Base-by-base conservation (phyloP, 2,329 filamentous ascomycete species). In the Botrytis elliptica region DNA sequence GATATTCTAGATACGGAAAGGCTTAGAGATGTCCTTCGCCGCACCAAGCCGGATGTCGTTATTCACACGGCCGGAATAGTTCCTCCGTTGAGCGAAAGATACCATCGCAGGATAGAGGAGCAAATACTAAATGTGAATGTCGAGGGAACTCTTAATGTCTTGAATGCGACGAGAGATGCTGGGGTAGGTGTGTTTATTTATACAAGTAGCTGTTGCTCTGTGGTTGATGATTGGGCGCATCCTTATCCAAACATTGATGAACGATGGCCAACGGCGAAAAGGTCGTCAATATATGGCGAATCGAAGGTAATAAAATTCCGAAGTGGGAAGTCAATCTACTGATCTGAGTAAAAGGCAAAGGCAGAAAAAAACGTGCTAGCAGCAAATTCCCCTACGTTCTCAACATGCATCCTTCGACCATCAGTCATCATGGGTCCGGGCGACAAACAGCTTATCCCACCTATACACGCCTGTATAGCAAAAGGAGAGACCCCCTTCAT, bases 381-480 rank as follows among this genome's bases (percentile, higher is more conserved):
- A 38, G 55, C 69, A 25, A 64, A 64, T 71, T 63, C 57, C 20
- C 9, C 59, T n/a, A 29, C 42, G 1, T 55, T 71, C 59, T 64
- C 42, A 46, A 55, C 59, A 49, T 71, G 69, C 49, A 55, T 71
- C 52, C 69, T 64, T 49, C 55, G 69, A n/a, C 69, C 59, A 25
- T 71, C 69, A 55, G 57, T 71, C n/a, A 57, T 71, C 38, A 71
- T 63, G 68, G 68, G 68, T 8, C 68, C 68, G 14, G 68, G 68
- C 38, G 68, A 71, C 18, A 33, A 71, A 22, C 68, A 63, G 36
- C 40, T 71, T 18, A 9, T 71, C 40, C 59, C 69, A 3, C 36
- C 69, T 46, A 71, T 71, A 14, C 69, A 71, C 16, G 69, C 59
- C 22, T 71, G 69, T 62, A 71, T 71, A n/a, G 69, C 40, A 10